A percentile compares a stretch with the other conserved stretches of the same genome.
Conservation (phyloP, 495 filamentous ascomycete species). For the Ramalina intermedia region DNA sequence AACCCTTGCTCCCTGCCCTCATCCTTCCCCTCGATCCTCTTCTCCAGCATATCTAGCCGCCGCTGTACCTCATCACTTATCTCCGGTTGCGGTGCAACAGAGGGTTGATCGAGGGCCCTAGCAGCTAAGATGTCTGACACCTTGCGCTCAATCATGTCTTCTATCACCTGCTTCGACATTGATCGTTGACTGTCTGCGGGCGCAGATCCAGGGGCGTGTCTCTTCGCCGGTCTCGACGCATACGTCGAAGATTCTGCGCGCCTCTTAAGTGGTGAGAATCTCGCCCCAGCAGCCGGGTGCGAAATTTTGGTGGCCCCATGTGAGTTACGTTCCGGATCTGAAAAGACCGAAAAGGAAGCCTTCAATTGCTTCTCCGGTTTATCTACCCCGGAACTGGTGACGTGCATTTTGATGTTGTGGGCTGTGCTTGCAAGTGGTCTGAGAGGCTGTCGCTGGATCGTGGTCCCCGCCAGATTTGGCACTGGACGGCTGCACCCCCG, state of each 20-base stretch:
- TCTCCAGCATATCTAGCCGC: conserved; percentile 71
- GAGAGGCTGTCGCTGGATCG: conserved; percentile 56
- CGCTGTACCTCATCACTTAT: conserved; percentile 65
- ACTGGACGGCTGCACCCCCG: conserved; percentile 49
- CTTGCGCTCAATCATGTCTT: conserved; percentile 82
- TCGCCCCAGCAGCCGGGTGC: conserved; percentile 17
- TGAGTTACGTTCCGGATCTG: conserved; percentile 40
- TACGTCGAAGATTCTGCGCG: conserved; percentile 9
- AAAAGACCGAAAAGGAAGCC: conserved; percentile 60
- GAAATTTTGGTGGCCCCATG: conserved; percentile 25
- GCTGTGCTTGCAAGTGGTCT: conserved; percentile 48
- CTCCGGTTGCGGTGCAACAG: conserved; percentile 35
- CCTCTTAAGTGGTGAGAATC: conserved; percentile 25
- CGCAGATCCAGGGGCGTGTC: conserved; percentile 12
- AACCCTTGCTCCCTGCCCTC: conserved; percentile 66
- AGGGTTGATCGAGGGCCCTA: conserved; percentile 31
- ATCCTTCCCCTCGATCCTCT: conserved; percentile 62
- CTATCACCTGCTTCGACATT: conserved; percentile 64
- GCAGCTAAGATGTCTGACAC: conserved; percentile 77
- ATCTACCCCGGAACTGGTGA: conserved; percentile 36
- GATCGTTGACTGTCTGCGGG: conserved; percentile 13
- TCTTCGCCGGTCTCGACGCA: conserved; percentile 25
- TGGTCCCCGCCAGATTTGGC: conserved; percentile 29
- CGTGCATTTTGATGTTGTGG: conserved; percentile 23
- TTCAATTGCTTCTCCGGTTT: conserved; percentile 60